phyloP scores from a whole-genome alignment of 2,329 filamentous ascomycete genomes.

The Cercospora nicotianae region DNA sequence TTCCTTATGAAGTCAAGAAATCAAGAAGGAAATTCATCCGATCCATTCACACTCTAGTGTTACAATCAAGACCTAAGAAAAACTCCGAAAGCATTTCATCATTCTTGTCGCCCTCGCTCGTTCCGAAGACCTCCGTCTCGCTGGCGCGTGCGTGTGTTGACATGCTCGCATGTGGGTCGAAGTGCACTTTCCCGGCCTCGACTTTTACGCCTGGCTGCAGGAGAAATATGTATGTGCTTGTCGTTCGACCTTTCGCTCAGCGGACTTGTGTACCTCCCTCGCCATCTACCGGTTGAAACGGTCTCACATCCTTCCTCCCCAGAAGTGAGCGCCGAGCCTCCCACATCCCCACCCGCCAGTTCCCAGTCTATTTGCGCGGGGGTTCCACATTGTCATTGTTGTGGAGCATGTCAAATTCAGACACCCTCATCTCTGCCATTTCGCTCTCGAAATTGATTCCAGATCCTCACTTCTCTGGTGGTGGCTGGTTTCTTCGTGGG shows the following conservation, averaged over 20 bases:
- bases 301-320: background rate
- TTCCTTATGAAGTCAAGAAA: background rate
- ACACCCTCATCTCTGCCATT: background rate
- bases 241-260: background rate
- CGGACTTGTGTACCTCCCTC: background rate
- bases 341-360: background rate
- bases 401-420: background rate
- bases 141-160: background rate
- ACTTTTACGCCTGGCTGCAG: background rate
- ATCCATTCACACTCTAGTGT: background rate
- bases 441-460: background rate
- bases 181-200: background rate
- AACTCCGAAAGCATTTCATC: background rate
- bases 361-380: background rate
- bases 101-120: background rate
- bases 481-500: background rate
- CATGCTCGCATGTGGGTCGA: background rate
- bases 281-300: background rate
- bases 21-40: background rate
- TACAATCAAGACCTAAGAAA: background rate
- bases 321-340: background rate
- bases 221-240: background rate
- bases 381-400: background rate
- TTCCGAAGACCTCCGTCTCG: background rate
- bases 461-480: background rate